Percentiles rank a stretch among this genome's conserved stretches.
Evolutionary conservation across 176 grass and related monocot species (phyloP).

Genomic region (Ensete ventricosum): DNA sequence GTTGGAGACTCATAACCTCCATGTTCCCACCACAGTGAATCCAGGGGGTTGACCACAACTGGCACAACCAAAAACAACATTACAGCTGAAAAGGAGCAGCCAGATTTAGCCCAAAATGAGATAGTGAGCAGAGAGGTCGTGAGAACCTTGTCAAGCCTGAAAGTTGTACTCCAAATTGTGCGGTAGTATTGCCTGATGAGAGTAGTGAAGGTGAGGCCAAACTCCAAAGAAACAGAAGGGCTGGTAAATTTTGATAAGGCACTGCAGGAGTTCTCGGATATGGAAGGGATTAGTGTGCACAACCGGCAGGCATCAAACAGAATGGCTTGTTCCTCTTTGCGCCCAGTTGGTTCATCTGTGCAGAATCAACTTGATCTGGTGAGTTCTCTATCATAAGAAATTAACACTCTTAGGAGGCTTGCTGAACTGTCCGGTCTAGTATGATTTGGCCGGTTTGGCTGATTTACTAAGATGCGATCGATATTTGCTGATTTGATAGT

Average conservation of each 20-base stretch:
- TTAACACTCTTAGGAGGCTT: too few species aligned
- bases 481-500: too few species aligned
- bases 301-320: slow-evolving; percentile 20
- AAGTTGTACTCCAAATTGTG: slow-evolving; percentile 29
- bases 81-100: background rate
- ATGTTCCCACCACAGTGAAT: background rate
- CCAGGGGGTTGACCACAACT: background rate
- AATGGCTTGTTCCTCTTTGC: background rate
- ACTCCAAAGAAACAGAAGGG: slow-evolving; percentile 27
- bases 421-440: too few species aligned
- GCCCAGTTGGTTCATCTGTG: slow-evolving; percentile 16
- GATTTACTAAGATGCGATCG: too few species aligned
- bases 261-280: slow-evolving; percentile 6
- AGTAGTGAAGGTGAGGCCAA: slow-evolving; percentile 31
- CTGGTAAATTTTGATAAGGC: slow-evolving; percentile 27
- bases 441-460: too few species aligned
- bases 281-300: slow-evolving; percentile 20
- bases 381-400: too few species aligned
- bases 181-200: slow-evolving; percentile 28
- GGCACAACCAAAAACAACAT: background rate
- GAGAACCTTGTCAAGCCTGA: slow-evolving; percentile 38
- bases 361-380: too few species aligned
- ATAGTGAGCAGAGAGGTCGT: background rate
- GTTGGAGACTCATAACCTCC: background rate
- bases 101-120: background rate